These are phyloP conservation scores for Bondarzewia mesenterica DNA, from an alignment of 1,284 basidiomycete species.

Conservation along the genomic window DNA sequence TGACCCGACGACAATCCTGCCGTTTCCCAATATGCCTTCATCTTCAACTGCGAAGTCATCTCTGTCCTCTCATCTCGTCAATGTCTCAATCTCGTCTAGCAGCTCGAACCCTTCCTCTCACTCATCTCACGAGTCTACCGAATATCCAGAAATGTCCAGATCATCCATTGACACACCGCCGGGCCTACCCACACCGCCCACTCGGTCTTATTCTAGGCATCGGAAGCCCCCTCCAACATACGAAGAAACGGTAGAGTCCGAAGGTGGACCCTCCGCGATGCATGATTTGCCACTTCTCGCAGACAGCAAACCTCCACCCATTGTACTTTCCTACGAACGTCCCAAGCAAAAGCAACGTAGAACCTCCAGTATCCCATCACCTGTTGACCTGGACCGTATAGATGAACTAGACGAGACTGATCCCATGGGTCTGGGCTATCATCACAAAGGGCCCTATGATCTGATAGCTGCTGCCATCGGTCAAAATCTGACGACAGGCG, in stretches of 20 bases:
- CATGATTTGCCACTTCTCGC: neutral
- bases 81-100: too few relatives aligned
- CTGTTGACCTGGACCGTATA: slow-evolving; percentile 52
- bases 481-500: slow-evolving; percentile 1
- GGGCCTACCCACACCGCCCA: neutral
- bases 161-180: neutral
- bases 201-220: neutral
- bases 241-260: slow-evolving; percentile 1
- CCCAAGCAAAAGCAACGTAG: neutral
- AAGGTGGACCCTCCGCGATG: neutral
- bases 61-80: too few relatives aligned
- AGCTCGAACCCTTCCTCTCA: too few relatives aligned
- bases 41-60: neutral
- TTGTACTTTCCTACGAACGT: slow-evolving; percentile 1
- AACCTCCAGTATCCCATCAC: slow-evolving; percentile 14
- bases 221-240: slow-evolving; percentile 3
- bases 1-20: too few relatives aligned
- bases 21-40: neutral
- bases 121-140: too few relatives aligned
- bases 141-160: neutral
- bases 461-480: slow-evolving; percentile 25
- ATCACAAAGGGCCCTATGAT: slow-evolving; percentile 66
- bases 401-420: slow-evolving; percentile 70
- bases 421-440: slow-evolving; percentile 50
- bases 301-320: neutral